A percentile compares a stretch with the other conserved stretches of the same genome.
These are phyloP conservation scores for Beta corolliflora DNA, from an alignment of 179 eudicot genomes.

Conservation along the genomic window DNA sequence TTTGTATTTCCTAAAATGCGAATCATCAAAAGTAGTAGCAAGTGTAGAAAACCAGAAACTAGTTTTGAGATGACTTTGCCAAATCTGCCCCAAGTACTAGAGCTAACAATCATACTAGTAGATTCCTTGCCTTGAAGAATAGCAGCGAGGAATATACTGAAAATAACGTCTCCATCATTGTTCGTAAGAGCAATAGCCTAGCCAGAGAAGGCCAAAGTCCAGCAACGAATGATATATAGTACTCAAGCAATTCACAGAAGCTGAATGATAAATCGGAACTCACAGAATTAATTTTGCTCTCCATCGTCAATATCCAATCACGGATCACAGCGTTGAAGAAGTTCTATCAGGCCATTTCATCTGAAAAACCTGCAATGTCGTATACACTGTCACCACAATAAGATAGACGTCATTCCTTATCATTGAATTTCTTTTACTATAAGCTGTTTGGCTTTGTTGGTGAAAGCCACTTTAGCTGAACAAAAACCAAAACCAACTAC, in stretches of 20 bases:
- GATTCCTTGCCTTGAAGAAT: slow-evolving; percentile 50
- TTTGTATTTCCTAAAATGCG: slow-evolving; percentile 61
- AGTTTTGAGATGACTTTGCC: not conserved
- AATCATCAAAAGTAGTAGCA: not conserved
- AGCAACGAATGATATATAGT: slow-evolving; percentile 72
- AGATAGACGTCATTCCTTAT: no score
- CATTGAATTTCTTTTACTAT: no score
- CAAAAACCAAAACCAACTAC: no score
- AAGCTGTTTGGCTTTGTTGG: no score
- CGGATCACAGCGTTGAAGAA: no score
- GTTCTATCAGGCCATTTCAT: no score
- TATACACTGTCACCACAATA: no score
- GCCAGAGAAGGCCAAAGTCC: slow-evolving; percentile 82
- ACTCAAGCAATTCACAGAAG: no score
- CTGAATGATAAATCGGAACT: slow-evolving; percentile 69
- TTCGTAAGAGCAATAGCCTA: slow-evolving; percentile 82
- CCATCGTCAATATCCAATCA: no score
- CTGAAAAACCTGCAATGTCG: no score
- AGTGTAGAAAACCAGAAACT: not conserved
- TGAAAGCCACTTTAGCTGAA: no score
- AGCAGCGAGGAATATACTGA: slow-evolving; percentile 61
- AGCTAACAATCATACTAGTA: not conserved
- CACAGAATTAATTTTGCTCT: no score
- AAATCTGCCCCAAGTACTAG: not conserved
- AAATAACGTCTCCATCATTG: slow-evolving; percentile 52